These are phyloP conservation scores for Corniculantispora saksenae DNA, from an alignment of 2,329 filamentous ascomycete genomes.

Conservation along the genomic window DNA sequence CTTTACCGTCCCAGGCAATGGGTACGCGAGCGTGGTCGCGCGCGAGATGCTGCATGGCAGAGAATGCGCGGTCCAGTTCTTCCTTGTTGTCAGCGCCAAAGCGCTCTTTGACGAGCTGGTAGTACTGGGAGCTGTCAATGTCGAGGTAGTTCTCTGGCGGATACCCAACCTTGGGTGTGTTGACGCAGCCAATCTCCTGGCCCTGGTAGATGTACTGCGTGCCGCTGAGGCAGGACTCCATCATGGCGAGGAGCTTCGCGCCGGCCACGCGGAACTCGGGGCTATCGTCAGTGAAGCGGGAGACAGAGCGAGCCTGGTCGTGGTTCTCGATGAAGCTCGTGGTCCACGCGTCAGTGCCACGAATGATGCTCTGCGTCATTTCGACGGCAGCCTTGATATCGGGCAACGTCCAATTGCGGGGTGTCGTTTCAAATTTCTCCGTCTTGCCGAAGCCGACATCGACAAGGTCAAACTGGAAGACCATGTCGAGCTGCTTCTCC, in stretches of 20 bases:
- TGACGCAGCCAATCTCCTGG: slow-evolving; percentile 66
- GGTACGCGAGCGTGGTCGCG: slow-evolving; percentile 68
- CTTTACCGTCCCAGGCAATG: slow-evolving; percentile 59
- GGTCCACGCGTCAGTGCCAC: slow-evolving; percentile 61
- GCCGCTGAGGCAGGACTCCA: slow-evolving; percentile 54
- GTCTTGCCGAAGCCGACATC: slow-evolving; percentile 57
- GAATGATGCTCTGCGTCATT: slow-evolving; percentile 53
- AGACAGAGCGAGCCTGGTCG: slow-evolving; percentile 61
- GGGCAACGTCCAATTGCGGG: slow-evolving; percentile 46
- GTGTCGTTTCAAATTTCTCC: slow-evolving; percentile 53
- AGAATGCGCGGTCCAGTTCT: slow-evolving; percentile 38
- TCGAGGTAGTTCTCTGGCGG: slow-evolving; percentile 57
- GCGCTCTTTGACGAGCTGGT: slow-evolving; percentile 33
- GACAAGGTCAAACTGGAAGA: slow-evolving; percentile 68
- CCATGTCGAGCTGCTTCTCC: slow-evolving; percentile 66
- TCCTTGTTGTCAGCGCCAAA: slow-evolving; percentile 30
- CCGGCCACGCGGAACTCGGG: slow-evolving; percentile 49
- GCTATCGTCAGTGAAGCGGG: slow-evolving; percentile 53
- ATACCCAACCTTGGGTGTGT: slow-evolving; percentile 58
- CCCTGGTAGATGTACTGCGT: slow-evolving; percentile 69
- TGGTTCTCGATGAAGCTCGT: slow-evolving; percentile 67
- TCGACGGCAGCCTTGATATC: slow-evolving; percentile 50
- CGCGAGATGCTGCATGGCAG: slow-evolving; percentile 36
- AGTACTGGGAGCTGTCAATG: slow-evolving; percentile 49
- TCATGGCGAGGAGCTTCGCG: slow-evolving; percentile 60